Evolutionary conservation across 164 flowering plant genomes (phyloP).

Genomic region (Warburgia ugandensis): DNA sequence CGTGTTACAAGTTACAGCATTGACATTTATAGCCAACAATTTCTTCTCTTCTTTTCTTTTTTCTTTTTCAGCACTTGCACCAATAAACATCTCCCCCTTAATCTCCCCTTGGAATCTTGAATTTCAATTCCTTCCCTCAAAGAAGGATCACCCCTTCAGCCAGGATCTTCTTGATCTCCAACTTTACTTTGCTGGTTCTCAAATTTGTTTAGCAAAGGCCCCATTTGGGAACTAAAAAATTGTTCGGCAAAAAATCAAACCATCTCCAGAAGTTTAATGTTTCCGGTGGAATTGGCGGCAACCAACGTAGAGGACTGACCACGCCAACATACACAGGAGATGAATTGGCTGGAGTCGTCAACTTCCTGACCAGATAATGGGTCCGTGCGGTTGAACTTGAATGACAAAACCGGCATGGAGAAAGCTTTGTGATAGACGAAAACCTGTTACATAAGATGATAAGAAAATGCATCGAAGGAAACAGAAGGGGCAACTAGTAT

Average conservation of each 20-base stretch:
- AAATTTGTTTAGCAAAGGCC: not conserved
- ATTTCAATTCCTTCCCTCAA: too few species aligned
- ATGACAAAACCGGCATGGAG: constrained; percentile 84
- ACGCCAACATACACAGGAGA: constrained; percentile 93
- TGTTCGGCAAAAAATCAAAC: constrained; percentile 27
- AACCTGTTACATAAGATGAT: constrained; percentile 40
- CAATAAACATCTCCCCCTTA: too few species aligned
- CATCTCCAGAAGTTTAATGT: constrained; percentile 86
- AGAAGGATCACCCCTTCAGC: too few species aligned
- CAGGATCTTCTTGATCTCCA: constrained; percentile 2
- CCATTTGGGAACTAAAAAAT: not conserved
- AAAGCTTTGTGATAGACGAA: constrained; percentile 87
- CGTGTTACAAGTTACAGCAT: too few species aligned
- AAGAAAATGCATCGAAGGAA: too few species aligned
- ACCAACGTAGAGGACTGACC: constrained; percentile 77
- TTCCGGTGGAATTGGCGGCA: constrained; percentile 89
- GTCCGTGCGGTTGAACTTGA: constrained; percentile 59
- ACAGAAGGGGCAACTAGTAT: not conserved
- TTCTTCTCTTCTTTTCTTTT: too few species aligned
- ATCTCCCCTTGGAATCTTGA: too few species aligned
- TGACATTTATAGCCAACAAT: too few species aligned
- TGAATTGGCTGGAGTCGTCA: constrained; percentile 67
- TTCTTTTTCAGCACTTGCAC: too few species aligned
- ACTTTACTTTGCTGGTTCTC: constrained; percentile 2
- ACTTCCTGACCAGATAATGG: constrained; percentile 55